Conservation (phyloP, 2,329 filamentous ascomycete genomes). For the Orbilia oligospora region DNA sequence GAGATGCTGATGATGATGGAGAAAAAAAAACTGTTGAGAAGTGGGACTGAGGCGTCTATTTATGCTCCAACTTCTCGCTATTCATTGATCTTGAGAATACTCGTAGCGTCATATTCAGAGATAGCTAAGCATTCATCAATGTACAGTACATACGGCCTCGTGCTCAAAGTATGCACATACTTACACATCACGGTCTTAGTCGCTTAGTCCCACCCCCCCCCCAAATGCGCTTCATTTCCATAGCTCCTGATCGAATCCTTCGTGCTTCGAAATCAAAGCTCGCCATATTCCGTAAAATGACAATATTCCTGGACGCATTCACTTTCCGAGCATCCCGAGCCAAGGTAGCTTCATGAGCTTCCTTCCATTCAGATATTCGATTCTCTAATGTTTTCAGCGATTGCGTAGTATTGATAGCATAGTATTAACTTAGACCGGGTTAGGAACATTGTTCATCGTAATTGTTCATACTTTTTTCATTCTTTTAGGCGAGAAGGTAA, state of each 20-base stretch:
- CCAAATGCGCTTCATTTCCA: constrained; percentile 16
- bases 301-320: constrained; percentile 1
- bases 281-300: constrained; percentile 17
- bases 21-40: neutral
- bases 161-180: too few relatives aligned
- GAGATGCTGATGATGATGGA: constrained; percentile 43
- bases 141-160: neutral
- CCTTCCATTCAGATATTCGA: neutral
- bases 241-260: constrained; percentile 2
- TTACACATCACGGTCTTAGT: too few relatives aligned
- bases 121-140: constrained; percentile 21
- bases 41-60: constrained; percentile 37
- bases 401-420: neutral
- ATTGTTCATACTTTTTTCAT: neutral
- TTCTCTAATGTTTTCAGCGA: constrained; percentile 17
- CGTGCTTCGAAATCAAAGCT: neutral
- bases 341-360: constrained; percentile 12
- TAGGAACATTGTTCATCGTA: constrained; percentile 18
- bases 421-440: constrained; percentile 10
- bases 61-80: constrained; percentile 22
- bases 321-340: neutral
- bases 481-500: neutral
- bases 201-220: neutral
- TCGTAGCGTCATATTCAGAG: neutral
- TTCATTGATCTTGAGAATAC: constrained; percentile 14